Base-by-base conservation (phyloP, 2,329 filamentous ascomycete species). In the Xylaria multiplex region DNA sequence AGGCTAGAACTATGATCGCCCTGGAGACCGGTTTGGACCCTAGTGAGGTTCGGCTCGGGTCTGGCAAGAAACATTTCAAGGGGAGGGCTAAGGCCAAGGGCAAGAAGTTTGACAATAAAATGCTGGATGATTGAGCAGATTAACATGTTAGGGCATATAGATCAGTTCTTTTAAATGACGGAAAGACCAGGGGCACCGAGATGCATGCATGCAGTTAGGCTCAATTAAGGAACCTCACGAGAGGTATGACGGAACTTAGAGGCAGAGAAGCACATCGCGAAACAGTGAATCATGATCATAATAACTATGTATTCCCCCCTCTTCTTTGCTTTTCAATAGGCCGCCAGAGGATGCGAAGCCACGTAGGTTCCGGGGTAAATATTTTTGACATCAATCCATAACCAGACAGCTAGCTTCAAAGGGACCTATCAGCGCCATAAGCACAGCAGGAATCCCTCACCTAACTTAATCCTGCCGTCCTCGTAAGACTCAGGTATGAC, bases 51-150 rank as follows among this genome's bases (percentile, higher is more conserved):
- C 82, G 84, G 78, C 74, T 86, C 64, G 83, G 83, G 64, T 83
- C 83, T 58, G 86, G 90, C 64, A 99, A 99, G 88, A 98, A 97
- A 83, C 96, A 99, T 80, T 96, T 93, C 80, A 97, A 97, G 82
- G 90, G 87, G n/a, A 88, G 89, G 46, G 86, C 87, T 69, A 89
- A 85, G 79, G 86, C 84, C 66, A 90, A 87, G 76, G 83, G 83
- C 66, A 86, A 85, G 76, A 83, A 81, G 73, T 77, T 77, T 50
- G 78, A 76, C 42, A 77, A 76, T 54, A 76, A 74, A 57, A 72
- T 73, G 71, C 48, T 75, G 32, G 53, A 80, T 78, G 81, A 82
- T 73, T 77, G 78, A 35, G 30, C 22, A 22, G 22, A 16, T 46
- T 4, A 53, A 13, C n/a, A 22, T 35, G 1, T 30, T 27, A 46